Percentiles rank a stretch among this genome's conserved stretches.
phyloP scores from a whole-genome alignment of 2,329 filamentous ascomycete species.

The Xylariaceae sp. region DNA sequence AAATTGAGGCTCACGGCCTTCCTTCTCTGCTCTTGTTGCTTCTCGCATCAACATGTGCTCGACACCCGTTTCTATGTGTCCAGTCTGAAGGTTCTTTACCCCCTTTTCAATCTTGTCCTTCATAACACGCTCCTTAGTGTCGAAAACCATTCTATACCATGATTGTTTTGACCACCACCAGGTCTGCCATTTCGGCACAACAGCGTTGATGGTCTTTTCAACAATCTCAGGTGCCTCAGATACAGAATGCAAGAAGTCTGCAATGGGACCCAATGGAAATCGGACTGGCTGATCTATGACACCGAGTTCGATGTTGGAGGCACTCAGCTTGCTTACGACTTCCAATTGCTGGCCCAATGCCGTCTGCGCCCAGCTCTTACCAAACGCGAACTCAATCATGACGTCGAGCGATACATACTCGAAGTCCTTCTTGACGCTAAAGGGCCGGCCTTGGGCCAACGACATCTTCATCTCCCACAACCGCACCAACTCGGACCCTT shows the following conservation, averaged over 20 bases:
- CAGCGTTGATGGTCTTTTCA: neutral
- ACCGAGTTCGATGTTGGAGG: neutral
- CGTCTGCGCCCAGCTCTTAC: neutral
- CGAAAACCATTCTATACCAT: slow-evolving; percentile 5
- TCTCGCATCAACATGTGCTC: slow-evolving; percentile 10
- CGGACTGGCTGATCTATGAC: slow-evolving; percentile 1
- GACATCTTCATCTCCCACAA: slow-evolving; percentile 24
- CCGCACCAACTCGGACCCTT: slow-evolving; percentile 20
- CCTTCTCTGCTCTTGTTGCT: neutral
- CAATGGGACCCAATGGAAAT: slow-evolving; percentile 1
- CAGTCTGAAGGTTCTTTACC: neutral
- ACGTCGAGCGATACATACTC: neutral
- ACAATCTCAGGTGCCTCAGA: neutral
- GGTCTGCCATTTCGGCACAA: neutral
- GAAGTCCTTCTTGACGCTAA: slow-evolving; percentile 20
- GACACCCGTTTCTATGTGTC: neutral
- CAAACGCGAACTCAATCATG: neutral
- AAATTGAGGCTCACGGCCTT: neutral
- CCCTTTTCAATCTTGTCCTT: neutral
- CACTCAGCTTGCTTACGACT: neutral
- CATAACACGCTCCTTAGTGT: neutral
- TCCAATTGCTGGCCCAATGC: neutral
- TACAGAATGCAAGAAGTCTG: neutral
- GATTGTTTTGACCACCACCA: slow-evolving; percentile 6
- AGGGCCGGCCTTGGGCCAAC: slow-evolving; percentile 32